These are phyloP conservation scores for Haematococcus sp. DNA, from an alignment of 139 green algal genomes.

Conservation along the genomic window DNA sequence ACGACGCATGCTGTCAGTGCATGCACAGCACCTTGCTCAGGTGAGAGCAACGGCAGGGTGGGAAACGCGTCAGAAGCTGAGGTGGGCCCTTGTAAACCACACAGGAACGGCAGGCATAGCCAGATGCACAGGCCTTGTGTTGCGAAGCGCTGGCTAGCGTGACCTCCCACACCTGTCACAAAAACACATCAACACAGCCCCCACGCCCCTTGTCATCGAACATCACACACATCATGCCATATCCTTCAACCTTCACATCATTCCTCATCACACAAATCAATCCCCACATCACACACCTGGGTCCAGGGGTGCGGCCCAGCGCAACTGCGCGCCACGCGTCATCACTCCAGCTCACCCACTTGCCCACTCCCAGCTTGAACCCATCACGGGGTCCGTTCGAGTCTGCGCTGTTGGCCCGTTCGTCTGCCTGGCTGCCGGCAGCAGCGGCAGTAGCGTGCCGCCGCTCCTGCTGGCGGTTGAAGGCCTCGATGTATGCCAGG, in stretches of 20 bases:
- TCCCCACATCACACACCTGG: neutral
- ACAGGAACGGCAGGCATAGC: neutral
- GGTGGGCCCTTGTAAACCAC: neutral
- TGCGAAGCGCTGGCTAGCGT: neutral
- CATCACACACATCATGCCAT: too few species aligned
- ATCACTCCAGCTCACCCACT: constrained; percentile 19
- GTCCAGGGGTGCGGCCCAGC: neutral
- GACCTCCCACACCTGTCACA: neutral
- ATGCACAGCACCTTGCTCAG: neutral
- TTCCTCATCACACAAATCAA: neutral
- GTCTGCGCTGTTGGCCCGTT: neutral
- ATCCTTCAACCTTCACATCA: neutral
- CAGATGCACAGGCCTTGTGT: neutral
- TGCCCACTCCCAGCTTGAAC: constrained; percentile 29
- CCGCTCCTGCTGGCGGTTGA: constrained; percentile 21
- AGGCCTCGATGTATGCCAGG: constrained; percentile 10
- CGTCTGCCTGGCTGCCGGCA: neutral
- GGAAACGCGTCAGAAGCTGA: neutral
- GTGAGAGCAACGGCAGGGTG: neutral
- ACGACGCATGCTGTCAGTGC: neutral
- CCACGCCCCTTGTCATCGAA: too few species aligned
- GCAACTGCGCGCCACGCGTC: constrained; percentile 17
- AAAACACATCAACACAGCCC: too few species aligned
- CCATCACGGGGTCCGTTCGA: neutral
- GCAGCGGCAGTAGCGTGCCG: too few species aligned